A percentile compares a stretch with the other conserved stretches of the same genome.
phyloP scores from a whole-genome alignment of 768 basidiomycete species.

The Tricholoma hemisulphureum region DNA sequence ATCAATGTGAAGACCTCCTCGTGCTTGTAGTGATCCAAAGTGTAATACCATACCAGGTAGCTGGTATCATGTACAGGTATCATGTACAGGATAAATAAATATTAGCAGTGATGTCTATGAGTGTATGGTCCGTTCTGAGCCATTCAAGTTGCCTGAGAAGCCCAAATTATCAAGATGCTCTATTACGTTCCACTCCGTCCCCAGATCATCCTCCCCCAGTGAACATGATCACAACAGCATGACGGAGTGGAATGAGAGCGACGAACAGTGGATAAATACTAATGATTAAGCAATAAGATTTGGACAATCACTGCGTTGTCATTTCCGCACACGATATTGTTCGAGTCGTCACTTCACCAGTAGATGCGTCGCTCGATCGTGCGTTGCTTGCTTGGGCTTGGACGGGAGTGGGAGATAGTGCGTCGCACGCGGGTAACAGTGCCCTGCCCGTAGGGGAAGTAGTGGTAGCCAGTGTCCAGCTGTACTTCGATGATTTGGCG shows the following conservation, averaged over 20 bases:
- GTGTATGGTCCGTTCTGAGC: not conserved
- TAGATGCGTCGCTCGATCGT: conserved; percentile 75
- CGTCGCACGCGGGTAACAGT: conserved; percentile 75
- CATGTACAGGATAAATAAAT: not conserved
- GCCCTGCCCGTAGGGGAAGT: conserved; percentile 51
- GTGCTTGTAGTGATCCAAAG: too few relatives aligned
- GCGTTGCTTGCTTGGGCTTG: conserved; percentile 39
- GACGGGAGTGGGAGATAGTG: conserved; percentile 60
- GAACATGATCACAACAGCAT: not conserved
- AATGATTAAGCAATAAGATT: not conserved
- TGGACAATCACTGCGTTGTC: not conserved
- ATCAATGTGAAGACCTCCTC: too few relatives aligned
- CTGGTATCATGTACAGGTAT: not conserved
- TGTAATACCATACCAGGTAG: too few relatives aligned
- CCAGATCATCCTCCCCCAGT: not conserved
- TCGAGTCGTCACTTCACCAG: conserved; percentile 47
- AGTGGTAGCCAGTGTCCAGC: conserved; percentile 69
- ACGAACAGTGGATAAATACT: too few relatives aligned
- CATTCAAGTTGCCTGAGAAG: not conserved
- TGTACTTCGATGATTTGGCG: conserved; percentile 82
- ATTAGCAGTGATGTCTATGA: not conserved
- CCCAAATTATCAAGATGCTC: not conserved
- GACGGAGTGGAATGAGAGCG: not conserved
- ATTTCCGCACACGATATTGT: not conserved
- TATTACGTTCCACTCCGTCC: not conserved